Evolutionary conservation across 164 flowering plant species (phyloP).

Genomic region (Vitis labrusca): DNA sequence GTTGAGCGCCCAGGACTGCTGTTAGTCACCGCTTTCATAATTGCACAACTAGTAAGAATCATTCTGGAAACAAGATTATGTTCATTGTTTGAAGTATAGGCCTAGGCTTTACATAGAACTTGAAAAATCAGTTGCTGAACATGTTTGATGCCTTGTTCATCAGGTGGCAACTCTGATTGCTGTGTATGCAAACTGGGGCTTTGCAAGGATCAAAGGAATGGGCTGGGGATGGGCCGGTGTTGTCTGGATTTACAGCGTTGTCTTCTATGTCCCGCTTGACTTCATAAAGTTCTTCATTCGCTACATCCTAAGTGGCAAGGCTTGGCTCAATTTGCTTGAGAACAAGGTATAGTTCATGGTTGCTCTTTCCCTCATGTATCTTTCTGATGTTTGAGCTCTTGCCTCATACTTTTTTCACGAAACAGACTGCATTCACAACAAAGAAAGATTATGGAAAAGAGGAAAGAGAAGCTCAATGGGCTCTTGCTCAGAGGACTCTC

Average conservation of each 20-base stretch:
- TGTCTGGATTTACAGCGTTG: slow-evolving; percentile 86
- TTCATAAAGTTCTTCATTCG: slow-evolving; percentile 75
- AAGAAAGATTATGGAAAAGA: slow-evolving; percentile 94
- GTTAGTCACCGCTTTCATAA: slow-evolving; percentile 53
- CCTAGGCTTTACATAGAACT: no score
- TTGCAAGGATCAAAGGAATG: slow-evolving; percentile 73
- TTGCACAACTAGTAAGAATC: slow-evolving; percentile 79
- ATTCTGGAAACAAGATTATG: no score
- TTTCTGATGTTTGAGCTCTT: no score
- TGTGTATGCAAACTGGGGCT: slow-evolving; percentile 93
- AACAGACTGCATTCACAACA: slow-evolving; percentile 94
- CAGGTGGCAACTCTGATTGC: slow-evolving; percentile 93
- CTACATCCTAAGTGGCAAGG: slow-evolving; percentile 81
- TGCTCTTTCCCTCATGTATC: not conserved
- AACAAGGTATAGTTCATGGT: slow-evolving; percentile 59
- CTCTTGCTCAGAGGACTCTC: slow-evolving; percentile 88
- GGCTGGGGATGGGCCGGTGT: slow-evolving; percentile 99
- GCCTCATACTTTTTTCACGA: not conserved
- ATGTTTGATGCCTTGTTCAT: not conserved
- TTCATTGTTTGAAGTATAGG: no score
- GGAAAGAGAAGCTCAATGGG: slow-evolving; percentile 99
- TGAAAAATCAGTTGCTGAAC: no score
- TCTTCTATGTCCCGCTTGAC: slow-evolving; percentile 86
- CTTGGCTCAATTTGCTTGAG: slow-evolving; percentile 79
- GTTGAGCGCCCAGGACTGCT: slow-evolving; percentile 87